A percentile compares a stretch with the other conserved stretches of the same genome.
Conservation (phyloP, 805 yeast genomes). For the Clavispora phyllophila region DNA sequence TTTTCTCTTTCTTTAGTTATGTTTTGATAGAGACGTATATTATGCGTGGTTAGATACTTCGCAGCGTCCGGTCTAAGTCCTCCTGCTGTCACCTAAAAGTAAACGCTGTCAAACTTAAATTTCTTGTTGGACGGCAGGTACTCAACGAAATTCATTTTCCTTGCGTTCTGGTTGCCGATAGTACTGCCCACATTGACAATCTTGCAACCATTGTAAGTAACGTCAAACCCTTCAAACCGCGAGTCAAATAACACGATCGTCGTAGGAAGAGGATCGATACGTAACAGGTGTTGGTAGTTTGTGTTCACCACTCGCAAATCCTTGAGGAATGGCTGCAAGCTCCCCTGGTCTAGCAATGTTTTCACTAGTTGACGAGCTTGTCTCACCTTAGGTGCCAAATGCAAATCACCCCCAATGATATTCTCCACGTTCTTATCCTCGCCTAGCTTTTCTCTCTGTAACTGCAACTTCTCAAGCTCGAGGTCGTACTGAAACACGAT, state of each 20-base stretch:
- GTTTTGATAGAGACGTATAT: no score
- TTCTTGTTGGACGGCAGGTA: slow-evolving; percentile 58
- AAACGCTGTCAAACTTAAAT: slow-evolving; percentile 40
- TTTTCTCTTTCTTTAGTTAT: no score
- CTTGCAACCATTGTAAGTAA: slow-evolving; percentile 77
- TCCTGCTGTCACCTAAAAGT: no score
- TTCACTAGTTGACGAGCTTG: slow-evolving; percentile 71
- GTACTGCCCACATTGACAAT: slow-evolving; percentile 65
- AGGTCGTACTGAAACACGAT: slow-evolving; percentile 46
- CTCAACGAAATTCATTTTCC: slow-evolving; percentile 61
- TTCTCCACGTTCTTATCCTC: slow-evolving; percentile 19
- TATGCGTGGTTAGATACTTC: no score
- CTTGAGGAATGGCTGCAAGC: slow-evolving; percentile 71
- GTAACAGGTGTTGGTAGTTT: slow-evolving; percentile 63
- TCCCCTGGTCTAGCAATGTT: slow-evolving; percentile 84
- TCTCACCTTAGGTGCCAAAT: slow-evolving; percentile 40
- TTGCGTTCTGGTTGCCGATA: slow-evolving; percentile 28
- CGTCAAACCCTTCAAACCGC: slow-evolving; percentile 64
- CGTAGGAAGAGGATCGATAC: slow-evolving; percentile 76
- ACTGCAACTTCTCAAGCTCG: slow-evolving; percentile 22
- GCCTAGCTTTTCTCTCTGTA: slow-evolving; percentile 16
- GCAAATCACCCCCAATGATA: slow-evolving; percentile 15
- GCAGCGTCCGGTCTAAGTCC: no score
- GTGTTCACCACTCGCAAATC: slow-evolving; percentile 60
- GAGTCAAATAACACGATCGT: slow-evolving; percentile 60